Base-by-base conservation (phyloP, 2,329 filamentous ascomycete species). In the Cordyceps javanica region DNA sequence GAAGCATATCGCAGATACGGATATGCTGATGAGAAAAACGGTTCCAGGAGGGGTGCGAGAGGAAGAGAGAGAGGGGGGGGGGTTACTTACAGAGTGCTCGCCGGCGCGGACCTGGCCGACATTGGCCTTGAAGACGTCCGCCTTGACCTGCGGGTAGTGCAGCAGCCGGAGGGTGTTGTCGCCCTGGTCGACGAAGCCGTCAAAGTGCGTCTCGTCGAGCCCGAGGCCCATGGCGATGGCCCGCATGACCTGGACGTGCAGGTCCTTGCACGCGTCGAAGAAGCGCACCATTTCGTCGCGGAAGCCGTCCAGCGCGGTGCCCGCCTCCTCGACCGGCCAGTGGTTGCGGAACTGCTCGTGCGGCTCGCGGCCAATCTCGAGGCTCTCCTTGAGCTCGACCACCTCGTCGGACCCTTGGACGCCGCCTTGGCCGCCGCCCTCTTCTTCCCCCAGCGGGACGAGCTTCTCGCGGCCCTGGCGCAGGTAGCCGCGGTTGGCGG, bases 171-270 rank as follows among this genome's bases (percentile, higher is more conserved):
- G 74, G 1, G 78, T 89, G 66, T 90, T 89, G 67, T 89, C 86
- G 2, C 85, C 85, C 1, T 75, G 82, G 64, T 88, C 82, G 0
- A 90, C 86, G 67, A 82, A 95, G 5, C 69, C 65, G 65, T 96
- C 90, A 66, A 97, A 97, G 78, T 87, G 95, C 4, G 65, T 66
- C 65, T 86, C 81, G 0, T 85, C 81, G 16, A 94, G 75, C 0
- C 81, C 86, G 82, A 96, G 85, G 0, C 88, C 91, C n/a, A 93
- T 74, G 0, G 90, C 90, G 61, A 96, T 90, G 9, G 90, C 89
- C 5, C 87, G 78, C 90, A 96, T 95, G 21, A 96, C 82, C 62
- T 91, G 77, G 28, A 83, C 76, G 70, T 97, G 89, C 57, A 97
- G 70, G 14, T 74, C 69, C 69, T 91, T 89, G 72, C 91, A 95